These are phyloP conservation scores for Pseudogymnoascus sp. DNA, from an alignment of 2,329 filamentous ascomycete species.

Conservation along the genomic window DNA sequence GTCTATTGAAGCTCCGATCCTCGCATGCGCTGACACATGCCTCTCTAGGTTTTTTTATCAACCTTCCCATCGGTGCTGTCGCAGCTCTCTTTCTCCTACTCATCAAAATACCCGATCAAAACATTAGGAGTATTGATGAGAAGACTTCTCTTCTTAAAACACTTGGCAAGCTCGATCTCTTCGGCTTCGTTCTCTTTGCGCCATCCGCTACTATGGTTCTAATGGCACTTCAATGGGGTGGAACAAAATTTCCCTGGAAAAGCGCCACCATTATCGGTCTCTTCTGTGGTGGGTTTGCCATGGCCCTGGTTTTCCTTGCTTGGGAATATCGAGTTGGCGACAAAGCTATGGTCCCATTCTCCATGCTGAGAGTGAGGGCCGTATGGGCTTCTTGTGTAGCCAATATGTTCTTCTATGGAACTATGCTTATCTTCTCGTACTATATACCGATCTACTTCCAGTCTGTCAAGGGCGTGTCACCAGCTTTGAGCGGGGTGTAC, in stretches of 20 bases:
- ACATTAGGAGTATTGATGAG: slow-evolving; percentile 4
- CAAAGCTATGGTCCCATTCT: slow-evolving; percentile 23
- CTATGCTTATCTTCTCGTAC: slow-evolving; percentile 15
- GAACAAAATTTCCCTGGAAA: slow-evolving; percentile 27
- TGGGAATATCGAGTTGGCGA: slow-evolving; percentile 24
- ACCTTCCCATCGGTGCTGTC: slow-evolving; percentile 33
- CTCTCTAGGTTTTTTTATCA: slow-evolving; percentile 32
- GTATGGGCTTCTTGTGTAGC: slow-evolving; percentile 16
- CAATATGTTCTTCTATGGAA: slow-evolving; percentile 9
- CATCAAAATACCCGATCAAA: slow-evolving; percentile 28
- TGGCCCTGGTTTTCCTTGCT: slow-evolving; percentile 18
- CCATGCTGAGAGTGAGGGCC: slow-evolving; percentile 16
- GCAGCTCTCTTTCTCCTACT: slow-evolving; percentile 28
- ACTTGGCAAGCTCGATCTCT: slow-evolving; percentile 25
- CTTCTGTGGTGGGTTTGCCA: slow-evolving; percentile 19
- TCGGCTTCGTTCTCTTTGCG: slow-evolving; percentile 29
- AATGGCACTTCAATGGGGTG: slow-evolving; percentile 30
- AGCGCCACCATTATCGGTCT: slow-evolving; percentile 23
- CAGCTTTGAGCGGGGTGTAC: slow-evolving; percentile 21
- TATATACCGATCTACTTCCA: slow-evolving; percentile 29
- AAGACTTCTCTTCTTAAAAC: not conserved
- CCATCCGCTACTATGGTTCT: slow-evolving; percentile 27
- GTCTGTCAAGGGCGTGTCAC: slow-evolving; percentile 19
- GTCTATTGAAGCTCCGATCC: not conserved
- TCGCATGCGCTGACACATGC: not conserved